Percentiles rank a stretch among this genome's conserved stretches.
Conservation (phyloP, 495 filamentous ascomycete genomes). For the Choiromyces venosus region DNA sequence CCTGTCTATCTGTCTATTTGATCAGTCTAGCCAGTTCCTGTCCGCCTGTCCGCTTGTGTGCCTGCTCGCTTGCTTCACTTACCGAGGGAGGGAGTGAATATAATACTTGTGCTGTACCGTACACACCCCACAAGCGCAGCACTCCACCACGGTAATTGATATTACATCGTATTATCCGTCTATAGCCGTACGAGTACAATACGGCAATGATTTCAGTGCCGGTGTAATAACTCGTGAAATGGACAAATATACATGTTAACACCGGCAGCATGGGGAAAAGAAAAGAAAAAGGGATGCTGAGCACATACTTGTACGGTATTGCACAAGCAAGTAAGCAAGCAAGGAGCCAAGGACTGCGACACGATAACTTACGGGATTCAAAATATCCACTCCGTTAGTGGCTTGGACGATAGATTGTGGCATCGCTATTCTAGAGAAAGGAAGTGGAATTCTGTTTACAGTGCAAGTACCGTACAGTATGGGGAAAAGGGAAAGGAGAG, state of each 20-base stretch:
- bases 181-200: background rate
- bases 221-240: background rate
- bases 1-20: background rate
- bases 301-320: too few species aligned
- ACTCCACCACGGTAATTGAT: background rate
- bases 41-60: too few species aligned
- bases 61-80: too few species aligned
- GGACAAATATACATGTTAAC: background rate
- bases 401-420: background rate
- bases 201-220: background rate
- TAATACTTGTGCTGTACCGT: background rate
- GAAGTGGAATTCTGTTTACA: constrained; percentile 9
- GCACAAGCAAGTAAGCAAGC: background rate
- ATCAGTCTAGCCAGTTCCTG: background rate
- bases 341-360: too few species aligned
- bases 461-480: too few species aligned
- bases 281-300: background rate
- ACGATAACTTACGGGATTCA: background rate
- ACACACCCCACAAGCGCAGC: too few species aligned
- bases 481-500: too few species aligned
- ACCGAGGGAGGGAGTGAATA: background rate
- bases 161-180: background rate
- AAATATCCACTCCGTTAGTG: background rate
- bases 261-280: background rate
- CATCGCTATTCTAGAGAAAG: background rate